Conservation (phyloP, 1,139 yeast genomes). For the Pneumocystis sp. region DNA sequence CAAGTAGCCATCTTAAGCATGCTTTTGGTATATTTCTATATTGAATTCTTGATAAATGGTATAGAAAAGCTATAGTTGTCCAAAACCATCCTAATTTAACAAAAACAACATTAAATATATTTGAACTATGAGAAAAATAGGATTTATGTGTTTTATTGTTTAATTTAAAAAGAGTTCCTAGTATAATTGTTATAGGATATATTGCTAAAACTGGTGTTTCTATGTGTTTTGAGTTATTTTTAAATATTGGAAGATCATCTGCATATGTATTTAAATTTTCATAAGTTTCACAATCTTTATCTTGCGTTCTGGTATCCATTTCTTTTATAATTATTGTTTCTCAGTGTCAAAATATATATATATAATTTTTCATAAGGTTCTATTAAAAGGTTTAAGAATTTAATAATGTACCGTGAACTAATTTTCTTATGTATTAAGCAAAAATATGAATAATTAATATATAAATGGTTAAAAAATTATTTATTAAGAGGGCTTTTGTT, state of each 20-base stretch:
- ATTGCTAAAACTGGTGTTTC: conserved; percentile 13
- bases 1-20: conserved; percentile 29
- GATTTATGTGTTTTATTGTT: neutral
- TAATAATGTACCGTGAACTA: neutral
- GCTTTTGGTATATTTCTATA: conserved; percentile 13
- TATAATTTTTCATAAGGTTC: neutral
- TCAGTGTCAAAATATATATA: neutral
- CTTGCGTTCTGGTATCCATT: neutral
- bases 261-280: neutral
- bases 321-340: neutral
- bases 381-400: neutral
- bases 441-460: neutral
- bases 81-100: conserved; percentile 91
- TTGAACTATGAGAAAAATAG: conserved; percentile 45
- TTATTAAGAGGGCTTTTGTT: neutral
- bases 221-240: neutral
- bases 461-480: too few relatives aligned
- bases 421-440: too few relatives aligned
- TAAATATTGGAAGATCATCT: neutral
- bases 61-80: conserved; percentile 44
- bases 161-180: neutral
- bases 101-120: conserved; percentile 53
- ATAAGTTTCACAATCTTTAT: neutral
- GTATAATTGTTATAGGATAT: neutral
- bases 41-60: conserved; percentile 14